Evolutionary conservation across 192 early-diverging fungal species (phyloP).

Genomic region (Backusella macrospora): DNA sequence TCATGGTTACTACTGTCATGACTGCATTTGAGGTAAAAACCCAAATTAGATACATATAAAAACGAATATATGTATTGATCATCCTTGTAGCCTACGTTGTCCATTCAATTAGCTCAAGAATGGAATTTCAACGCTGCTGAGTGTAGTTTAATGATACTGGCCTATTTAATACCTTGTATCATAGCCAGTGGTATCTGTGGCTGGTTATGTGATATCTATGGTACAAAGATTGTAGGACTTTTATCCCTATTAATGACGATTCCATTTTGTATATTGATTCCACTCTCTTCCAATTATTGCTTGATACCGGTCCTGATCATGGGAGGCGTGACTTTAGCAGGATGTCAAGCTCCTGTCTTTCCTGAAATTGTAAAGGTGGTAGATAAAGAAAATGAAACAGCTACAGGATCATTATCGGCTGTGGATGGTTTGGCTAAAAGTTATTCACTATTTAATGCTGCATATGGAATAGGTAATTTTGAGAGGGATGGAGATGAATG

Average conservation of each 20-base stretch:
- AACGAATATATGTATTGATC: no score
- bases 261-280: slow-evolving; percentile 8
- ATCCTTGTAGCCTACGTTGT: slow-evolving; percentile 42
- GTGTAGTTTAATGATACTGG: slow-evolving; percentile 44
- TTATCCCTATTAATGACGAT: slow-evolving; percentile 26
- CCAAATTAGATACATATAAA: background rate
- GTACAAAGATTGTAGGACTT: slow-evolving; percentile 44
- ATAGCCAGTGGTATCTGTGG: slow-evolving; percentile 44
- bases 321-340: slow-evolving; percentile 40
- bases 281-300: slow-evolving; percentile 27
- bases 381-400: slow-evolving; percentile 30
- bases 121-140: slow-evolving; percentile 42
- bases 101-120: slow-evolving; percentile 36
- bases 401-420: slow-evolving; percentile 29
- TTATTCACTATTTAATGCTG: slow-evolving; percentile 49
- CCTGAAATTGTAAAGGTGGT: slow-evolving; percentile 47
- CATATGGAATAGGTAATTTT: slow-evolving; percentile 38
- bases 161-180: slow-evolving; percentile 41
- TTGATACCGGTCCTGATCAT: slow-evolving; percentile 42
- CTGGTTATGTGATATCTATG: slow-evolving; percentile 48
- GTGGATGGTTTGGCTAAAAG: slow-evolving; percentile 43
- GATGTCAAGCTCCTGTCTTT: slow-evolving; percentile 45
- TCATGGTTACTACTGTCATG: slow-evolving; percentile 27
- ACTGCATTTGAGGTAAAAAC: slow-evolving; percentile 34
- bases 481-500: background rate